A percentile compares a stretch with the other conserved stretches of the same genome.
Evolutionary conservation across 129 eudicot species (phyloP).

Genomic region (Flaveria linearis): DNA sequence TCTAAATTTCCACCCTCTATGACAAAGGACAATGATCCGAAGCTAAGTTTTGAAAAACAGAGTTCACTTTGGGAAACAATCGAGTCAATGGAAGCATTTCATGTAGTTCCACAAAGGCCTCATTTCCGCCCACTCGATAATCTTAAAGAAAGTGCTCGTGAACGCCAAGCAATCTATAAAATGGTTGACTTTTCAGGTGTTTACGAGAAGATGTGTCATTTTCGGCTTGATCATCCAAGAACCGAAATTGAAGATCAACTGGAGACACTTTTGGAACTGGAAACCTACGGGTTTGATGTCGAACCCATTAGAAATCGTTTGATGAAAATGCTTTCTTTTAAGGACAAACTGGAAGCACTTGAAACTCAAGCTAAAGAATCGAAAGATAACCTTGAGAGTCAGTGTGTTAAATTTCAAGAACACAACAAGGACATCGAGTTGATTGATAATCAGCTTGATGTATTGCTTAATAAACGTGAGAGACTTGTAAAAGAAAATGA

Average conservation of each 20-base stretch:
- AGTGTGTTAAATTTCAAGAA: constrained; percentile 13
- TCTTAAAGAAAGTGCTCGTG: constrained; percentile 48
- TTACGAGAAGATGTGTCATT: constrained; percentile 41
- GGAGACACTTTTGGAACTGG: constrained; percentile 65
- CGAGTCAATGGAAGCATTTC: constrained; percentile 63
- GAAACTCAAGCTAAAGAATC: constrained; percentile 7
- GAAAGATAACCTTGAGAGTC: constrained; percentile 19
- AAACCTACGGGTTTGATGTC: constrained; percentile 70
- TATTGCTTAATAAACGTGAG: constrained; percentile 40
- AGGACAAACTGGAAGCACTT: constrained; percentile 38
- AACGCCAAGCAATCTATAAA: constrained; percentile 74
- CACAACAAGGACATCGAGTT: constrained; percentile 41
- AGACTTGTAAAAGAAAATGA: constrained; percentile 27
- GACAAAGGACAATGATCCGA: constrained; percentile 5
- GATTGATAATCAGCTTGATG: constrained; percentile 47
- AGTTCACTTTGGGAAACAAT: constrained; percentile 54
- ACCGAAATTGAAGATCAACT: constrained; percentile 41
- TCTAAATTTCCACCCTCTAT: background rate
- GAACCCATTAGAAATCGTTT: constrained; percentile 41
- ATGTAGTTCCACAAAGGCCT: constrained; percentile 62
- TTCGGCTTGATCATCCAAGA: constrained; percentile 42
- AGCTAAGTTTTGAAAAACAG: constrained; percentile 57
- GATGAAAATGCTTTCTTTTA: constrained; percentile 38
- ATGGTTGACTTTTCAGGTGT: constrained; percentile 62
- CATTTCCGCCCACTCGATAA: constrained; percentile 61